Conservation (phyloP, 1,284 basidiomycete species). For the Lentinus polychrous region DNA sequence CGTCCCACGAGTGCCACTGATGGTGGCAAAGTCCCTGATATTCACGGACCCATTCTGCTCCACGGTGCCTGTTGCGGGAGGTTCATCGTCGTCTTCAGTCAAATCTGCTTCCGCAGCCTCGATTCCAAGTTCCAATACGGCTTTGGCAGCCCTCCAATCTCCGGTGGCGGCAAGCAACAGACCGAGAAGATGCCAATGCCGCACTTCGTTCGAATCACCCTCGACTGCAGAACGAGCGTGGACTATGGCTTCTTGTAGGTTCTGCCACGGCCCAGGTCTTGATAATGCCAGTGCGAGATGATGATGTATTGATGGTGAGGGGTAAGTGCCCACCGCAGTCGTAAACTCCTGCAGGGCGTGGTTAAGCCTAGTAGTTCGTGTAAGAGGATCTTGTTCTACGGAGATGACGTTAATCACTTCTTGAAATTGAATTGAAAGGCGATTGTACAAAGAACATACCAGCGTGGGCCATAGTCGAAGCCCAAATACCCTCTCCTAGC, state of each 20-base stretch:
- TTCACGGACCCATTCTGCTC: slow-evolving; percentile 12
- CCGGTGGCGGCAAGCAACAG: slow-evolving; percentile 75
- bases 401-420: neutral
- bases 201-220: slow-evolving; percentile 62
- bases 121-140: slow-evolving; percentile 70
- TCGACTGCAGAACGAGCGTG: slow-evolving; percentile 76
- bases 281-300: slow-evolving; percentile 77
- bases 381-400: slow-evolving; percentile 58
- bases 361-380: slow-evolving; percentile 52
- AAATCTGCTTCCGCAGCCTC: slow-evolving; percentile 41
- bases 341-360: slow-evolving; percentile 55
- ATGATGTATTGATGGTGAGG: slow-evolving; percentile 64
- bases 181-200: slow-evolving; percentile 90
- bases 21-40: slow-evolving; percentile 18
- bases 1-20: neutral
- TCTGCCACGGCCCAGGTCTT: slow-evolving; percentile 54
- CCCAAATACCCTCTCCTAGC: slow-evolving; percentile 64
- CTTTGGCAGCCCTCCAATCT: slow-evolving; percentile 76
- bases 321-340: slow-evolving; percentile 45
- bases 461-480: slow-evolving; percentile 50
- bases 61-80: slow-evolving; percentile 13
- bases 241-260: slow-evolving; percentile 62
- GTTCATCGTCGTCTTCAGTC: slow-evolving; percentile 31
- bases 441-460: slow-evolving; percentile 32
- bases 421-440: neutral